Base-by-base conservation (phyloP, 75 land plant genomes). In the Picea glauca region DNA sequence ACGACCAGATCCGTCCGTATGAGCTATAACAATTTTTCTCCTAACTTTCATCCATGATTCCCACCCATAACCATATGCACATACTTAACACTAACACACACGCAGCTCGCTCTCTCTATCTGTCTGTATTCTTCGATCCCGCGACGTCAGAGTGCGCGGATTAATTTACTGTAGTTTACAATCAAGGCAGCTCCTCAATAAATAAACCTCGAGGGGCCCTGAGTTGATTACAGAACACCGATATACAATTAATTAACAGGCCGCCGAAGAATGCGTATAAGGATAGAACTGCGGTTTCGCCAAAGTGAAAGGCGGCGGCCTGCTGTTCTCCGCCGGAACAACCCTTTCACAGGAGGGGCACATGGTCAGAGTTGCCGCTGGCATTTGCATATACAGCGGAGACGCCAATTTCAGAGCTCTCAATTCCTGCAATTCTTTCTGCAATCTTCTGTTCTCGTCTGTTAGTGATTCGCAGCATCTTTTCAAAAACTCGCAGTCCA, bases 401-500 rank as follows among this genome's bases (percentile, higher is more conserved):
- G 77, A 58, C 18, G 84, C 54, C 26, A 59, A 30, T 72, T 82
- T 85, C 15, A 80, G 38, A 17, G 87, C 75, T 50, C 82, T 50
- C 20, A 86, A 78, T 62, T 88, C 90, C 30, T 78, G 78, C 72
- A 88, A 58, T 75, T 86, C 88, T 70, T 76, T 86, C 75, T 86
- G 81, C 76, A 88, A 79, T 30, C 90, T 73, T 14, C 82, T 35
- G 56, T 88, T 88, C 76, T 88, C 90, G 1, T 85, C 83, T 23
- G 50, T 85, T 50, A 88, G 58, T 3, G 79, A 78, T 80, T 86
- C 85, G 30, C 82, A 88, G 77, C 82, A 83, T 26, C 75, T 73
- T 76, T 83, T 83, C 66, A 88, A 54, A 57, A 86, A 77, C 67
- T 88, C 85, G 58, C 80, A 88, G 76, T 88, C 88, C 21, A 85